Conservation (phyloP, 2,329 filamentous ascomycete species). For the Fusarium globosum region DNA sequence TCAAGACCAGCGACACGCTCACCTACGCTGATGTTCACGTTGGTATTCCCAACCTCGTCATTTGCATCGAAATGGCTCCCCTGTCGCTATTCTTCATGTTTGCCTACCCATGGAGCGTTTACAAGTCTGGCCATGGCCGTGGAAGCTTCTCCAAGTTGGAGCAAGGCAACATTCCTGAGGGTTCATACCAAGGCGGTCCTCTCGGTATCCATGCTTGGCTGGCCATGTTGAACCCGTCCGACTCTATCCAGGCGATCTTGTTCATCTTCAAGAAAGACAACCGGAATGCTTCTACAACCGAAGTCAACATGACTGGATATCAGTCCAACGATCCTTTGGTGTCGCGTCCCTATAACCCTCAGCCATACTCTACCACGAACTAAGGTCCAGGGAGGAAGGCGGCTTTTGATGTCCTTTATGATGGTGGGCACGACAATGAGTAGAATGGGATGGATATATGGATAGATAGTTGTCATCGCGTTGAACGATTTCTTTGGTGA, state of each 20-base stretch:
- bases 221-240: slow-evolving; percentile 31
- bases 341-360: slow-evolving; percentile 1
- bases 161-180: neutral
- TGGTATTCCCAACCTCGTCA: slow-evolving; percentile 36
- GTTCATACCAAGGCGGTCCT: slow-evolving; percentile 28
- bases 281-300: neutral
- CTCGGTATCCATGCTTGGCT: slow-evolving; percentile 32
- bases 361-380: neutral
- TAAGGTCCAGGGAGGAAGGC: neutral
- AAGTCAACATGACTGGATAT: slow-evolving; percentile 15
- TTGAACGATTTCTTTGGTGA: neutral
- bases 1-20: slow-evolving; percentile 26
- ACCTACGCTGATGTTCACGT: slow-evolving; percentile 39
- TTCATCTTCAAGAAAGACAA: slow-evolving; percentile 14
- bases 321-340: slow-evolving; percentile 6
- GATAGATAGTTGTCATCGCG: neutral
- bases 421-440: neutral
- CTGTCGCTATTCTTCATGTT: slow-evolving; percentile 32
- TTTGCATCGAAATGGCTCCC: slow-evolving; percentile 37
- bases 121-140: slow-evolving; percentile 7
- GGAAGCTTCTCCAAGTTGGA: slow-evolving; percentile 17
- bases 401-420: neutral
- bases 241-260: slow-evolving; percentile 25
- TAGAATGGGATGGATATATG: neutral
- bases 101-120: slow-evolving; percentile 38